A percentile compares a stretch with the other conserved stretches of the same genome.
Evolutionary conservation across 2,329 filamentous ascomycete species (phyloP).

Genomic region (Alternaria sp.): DNA sequence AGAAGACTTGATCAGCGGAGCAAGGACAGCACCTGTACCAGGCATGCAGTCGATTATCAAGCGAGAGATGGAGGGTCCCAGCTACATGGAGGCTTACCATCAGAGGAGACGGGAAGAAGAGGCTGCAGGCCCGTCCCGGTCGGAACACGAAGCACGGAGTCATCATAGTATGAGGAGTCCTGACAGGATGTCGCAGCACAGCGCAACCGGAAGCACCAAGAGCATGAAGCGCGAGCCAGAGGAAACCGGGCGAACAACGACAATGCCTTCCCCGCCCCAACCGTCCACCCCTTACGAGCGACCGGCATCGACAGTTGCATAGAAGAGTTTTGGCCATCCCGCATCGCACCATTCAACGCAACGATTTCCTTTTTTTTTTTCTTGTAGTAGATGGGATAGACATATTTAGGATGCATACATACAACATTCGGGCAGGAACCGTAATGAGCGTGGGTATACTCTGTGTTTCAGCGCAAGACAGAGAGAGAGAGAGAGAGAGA

Average conservation of each 20-base stretch:
- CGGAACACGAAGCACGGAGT: conserved; percentile 39
- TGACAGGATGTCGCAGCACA: conserved; percentile 47
- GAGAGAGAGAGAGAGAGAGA: too few relatives aligned
- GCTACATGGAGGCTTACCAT: conserved; percentile 44
- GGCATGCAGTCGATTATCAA: conserved; percentile 42
- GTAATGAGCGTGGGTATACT: conserved; percentile 34
- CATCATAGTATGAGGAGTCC: conserved; percentile 45
- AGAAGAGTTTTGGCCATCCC: background rate
- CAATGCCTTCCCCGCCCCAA: conserved; percentile 32
- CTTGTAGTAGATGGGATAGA: conserved; percentile 6
- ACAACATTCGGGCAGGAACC: conserved; percentile 40
- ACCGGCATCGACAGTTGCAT: conserved; percentile 16
- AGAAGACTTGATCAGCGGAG: conserved; percentile 47
- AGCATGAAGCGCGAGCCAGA: conserved; percentile 48
- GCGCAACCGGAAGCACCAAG: conserved; percentile 46
- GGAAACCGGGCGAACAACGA: conserved; percentile 34
- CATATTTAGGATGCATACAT: conserved; percentile 9
- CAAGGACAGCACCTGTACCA: conserved; percentile 47
- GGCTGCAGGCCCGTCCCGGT: conserved; percentile 27
- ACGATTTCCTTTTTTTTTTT: conserved; percentile 6
- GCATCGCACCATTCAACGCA: conserved; percentile 3
- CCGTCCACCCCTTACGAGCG: conserved; percentile 27
- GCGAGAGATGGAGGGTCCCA: conserved; percentile 39
- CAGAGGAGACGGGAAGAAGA: conserved; percentile 46
- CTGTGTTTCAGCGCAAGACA: conserved; percentile 13